Evolutionary conservation across 768 basidiomycete species (phyloP).

Genomic region (Leccinum pellstonianum): DNA sequence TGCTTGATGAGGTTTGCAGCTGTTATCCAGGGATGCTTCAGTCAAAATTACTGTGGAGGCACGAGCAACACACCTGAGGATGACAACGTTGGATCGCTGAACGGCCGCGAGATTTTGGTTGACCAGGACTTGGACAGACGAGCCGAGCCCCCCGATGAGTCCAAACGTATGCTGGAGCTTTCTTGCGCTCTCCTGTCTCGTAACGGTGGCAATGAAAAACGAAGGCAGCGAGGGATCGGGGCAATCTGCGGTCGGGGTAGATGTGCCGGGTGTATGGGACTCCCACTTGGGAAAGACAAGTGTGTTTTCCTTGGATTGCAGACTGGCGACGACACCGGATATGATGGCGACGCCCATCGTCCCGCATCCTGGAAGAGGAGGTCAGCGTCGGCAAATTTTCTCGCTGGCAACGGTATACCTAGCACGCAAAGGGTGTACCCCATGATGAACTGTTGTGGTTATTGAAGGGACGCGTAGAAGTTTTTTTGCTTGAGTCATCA

Average conservation of each 20-base stretch:
- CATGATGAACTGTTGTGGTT: constrained; percentile 44
- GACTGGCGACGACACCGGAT: constrained; percentile 86
- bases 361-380: constrained; percentile 72
- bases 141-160: constrained; percentile 56
- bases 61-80: constrained; percentile 69
- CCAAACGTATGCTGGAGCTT: constrained; percentile 64
- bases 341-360: constrained; percentile 97
- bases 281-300: constrained; percentile 53
- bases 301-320: constrained; percentile 50
- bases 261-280: constrained; percentile 68
- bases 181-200: constrained; percentile 67
- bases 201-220: constrained; percentile 86
- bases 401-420: constrained; percentile 41
- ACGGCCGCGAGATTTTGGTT: constrained; percentile 72
- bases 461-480: not conserved
- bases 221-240: constrained; percentile 73
- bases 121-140: constrained; percentile 68
- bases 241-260: constrained; percentile 56
- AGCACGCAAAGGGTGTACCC: constrained; percentile 91
- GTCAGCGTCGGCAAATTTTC: constrained; percentile 15
- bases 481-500: constrained; percentile 12
- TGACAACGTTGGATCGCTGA: constrained; percentile 73
- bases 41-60: not conserved
- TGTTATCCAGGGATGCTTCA: constrained; percentile 31
- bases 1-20: constrained; percentile 93